phyloP scores from a whole-genome alignment of 2,329 filamentous ascomycete species.

The Lecanosticta acicola region DNA sequence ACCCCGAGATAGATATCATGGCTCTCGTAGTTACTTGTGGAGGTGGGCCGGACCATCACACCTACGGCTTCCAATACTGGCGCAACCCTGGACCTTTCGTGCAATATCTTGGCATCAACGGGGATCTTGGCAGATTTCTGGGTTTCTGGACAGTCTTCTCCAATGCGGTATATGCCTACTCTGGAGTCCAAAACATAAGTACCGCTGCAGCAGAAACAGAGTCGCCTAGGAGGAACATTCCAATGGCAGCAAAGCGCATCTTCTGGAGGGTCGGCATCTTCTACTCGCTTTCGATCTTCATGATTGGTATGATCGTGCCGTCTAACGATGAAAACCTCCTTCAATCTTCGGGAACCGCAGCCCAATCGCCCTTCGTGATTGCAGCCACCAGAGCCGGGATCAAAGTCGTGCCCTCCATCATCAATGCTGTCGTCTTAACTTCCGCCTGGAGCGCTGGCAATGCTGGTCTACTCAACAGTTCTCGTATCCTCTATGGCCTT shows the following conservation, averaged over 20 bases:
- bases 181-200: conserved; percentile 11
- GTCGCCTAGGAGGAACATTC: conserved; percentile 15
- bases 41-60: conserved; percentile 35
- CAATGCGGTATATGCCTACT: conserved; percentile 14
- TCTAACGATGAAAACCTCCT: conserved; percentile 28
- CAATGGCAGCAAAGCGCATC: conserved; percentile 12
- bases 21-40: conserved; percentile 24
- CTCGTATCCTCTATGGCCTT: conserved; percentile 48
- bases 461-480: conserved; percentile 47
- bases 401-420: conserved; percentile 55
- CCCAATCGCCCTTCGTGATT: conserved; percentile 61
- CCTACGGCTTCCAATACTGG: conserved; percentile 27
- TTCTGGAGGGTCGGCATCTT: conserved; percentile 25
- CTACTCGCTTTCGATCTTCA: conserved; percentile 29
- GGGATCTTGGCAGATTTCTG: conserved; percentile 18
- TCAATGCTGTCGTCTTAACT: conserved; percentile 65
- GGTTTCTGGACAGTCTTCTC: conserved; percentile 15
- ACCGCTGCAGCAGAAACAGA: conserved; percentile 18
- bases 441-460: conserved; percentile 56
- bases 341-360: conserved; percentile 30
- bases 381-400: conserved; percentile 59
- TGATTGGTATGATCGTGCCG: conserved; percentile 29
- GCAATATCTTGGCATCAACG: conserved; percentile 11
- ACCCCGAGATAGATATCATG: conserved; percentile 23
- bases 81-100: conserved; percentile 15